A percentile compares a stretch with the other conserved stretches of the same genome.
Conservation (phyloP, 805 yeast genomes). For the Kodamaea laetipori region DNA sequence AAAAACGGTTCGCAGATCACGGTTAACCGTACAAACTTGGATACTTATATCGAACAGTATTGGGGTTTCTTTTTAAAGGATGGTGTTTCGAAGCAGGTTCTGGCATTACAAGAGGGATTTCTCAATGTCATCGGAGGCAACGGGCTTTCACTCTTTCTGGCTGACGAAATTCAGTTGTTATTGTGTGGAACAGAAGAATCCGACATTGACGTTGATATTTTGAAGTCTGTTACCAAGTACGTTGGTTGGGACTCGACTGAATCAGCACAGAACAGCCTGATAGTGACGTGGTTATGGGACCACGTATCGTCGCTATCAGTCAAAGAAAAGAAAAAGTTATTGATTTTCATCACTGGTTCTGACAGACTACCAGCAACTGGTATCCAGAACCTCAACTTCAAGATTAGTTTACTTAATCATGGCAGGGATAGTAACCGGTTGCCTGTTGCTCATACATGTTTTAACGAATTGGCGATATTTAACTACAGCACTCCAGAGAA, state of each 20-base stretch:
- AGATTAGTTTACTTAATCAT: slow-evolving; percentile 52
- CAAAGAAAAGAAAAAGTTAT: slow-evolving; percentile 58
- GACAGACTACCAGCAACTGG: slow-evolving; percentile 95
- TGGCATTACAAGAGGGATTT: slow-evolving; percentile 70
- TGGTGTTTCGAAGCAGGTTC: slow-evolving; percentile 54
- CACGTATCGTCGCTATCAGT: slow-evolving; percentile 52
- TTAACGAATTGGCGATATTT: slow-evolving; percentile 82
- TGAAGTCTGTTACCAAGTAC: slow-evolving; percentile 75
- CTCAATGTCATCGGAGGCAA: slow-evolving; percentile 75
- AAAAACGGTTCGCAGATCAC: slow-evolving; percentile 54
- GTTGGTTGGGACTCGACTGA: slow-evolving; percentile 56
- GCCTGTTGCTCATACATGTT: slow-evolving; percentile 93
- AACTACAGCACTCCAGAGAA: slow-evolving; percentile 60
- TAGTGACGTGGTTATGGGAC: slow-evolving; percentile 88
- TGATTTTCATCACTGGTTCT: slow-evolving; percentile 85
- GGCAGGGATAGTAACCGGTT: slow-evolving; percentile 49
- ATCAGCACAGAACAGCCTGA: slow-evolving; percentile 37
- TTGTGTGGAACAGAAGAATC: slow-evolving; percentile 75
- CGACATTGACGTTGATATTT: slow-evolving; percentile 62
- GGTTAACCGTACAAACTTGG: slow-evolving; percentile 63
- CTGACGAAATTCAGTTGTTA: slow-evolving; percentile 78
- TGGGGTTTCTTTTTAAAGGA: slow-evolving; percentile 60
- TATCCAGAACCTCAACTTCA: slow-evolving; percentile 69
- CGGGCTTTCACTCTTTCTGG: slow-evolving; percentile 75
- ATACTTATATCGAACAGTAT: slow-evolving; percentile 63